Evolutionary conservation across 2,329 filamentous ascomycete species (phyloP), one percentile per base, ranked within the genome.

Genomic region (Trichoderma atroviride): DNA sequence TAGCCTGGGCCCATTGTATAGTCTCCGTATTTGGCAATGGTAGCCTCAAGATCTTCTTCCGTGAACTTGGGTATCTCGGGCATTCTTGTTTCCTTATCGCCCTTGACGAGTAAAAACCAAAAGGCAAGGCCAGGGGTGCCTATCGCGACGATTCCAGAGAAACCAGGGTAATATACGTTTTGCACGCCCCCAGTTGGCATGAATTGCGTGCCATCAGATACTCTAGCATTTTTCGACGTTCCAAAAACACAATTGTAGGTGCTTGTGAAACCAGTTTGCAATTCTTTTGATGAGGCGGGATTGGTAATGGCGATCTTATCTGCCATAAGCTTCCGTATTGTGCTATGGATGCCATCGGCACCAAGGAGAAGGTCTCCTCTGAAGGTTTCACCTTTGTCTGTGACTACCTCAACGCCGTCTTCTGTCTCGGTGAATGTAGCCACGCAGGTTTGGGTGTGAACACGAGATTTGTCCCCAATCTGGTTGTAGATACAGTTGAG

Each of bases 261-360:
- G n/a, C 63, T 66, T 3, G 40, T 58, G 27, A 66, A 66, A 40
- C 63, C 53, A 37, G 27, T 47, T 3, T 27, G 63, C 63, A 66
- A 27, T 7, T 66, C 63, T 35, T 50, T 58, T 33, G 63, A 31
- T 50, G 63, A 27, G 4, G 5, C 10, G 10, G 63, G 27, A 16
- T 66, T 40, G 33, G 53, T 58, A 2, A 19, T n/a, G n/a, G 63
- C 27, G 37, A 66, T 16, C 5, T 58, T 43, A 35, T 66, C 53
- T 5, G 63, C 63, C 53, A 66, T 56, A 33, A 68, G 16, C 2
- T 33, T 58, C 24, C 63, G 63, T 27, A 66, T 55, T 24, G 63
- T 76, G 70, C 80, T 82, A 70, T 81, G 78, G 5, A 80, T 79
- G 16, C 82, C 82, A 70, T 84, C 82, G 10, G 81, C 80, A 9